phyloP scores from a whole-genome alignment of 495 filamentous ascomycete genomes.

The Neurospora hispaniola region DNA sequence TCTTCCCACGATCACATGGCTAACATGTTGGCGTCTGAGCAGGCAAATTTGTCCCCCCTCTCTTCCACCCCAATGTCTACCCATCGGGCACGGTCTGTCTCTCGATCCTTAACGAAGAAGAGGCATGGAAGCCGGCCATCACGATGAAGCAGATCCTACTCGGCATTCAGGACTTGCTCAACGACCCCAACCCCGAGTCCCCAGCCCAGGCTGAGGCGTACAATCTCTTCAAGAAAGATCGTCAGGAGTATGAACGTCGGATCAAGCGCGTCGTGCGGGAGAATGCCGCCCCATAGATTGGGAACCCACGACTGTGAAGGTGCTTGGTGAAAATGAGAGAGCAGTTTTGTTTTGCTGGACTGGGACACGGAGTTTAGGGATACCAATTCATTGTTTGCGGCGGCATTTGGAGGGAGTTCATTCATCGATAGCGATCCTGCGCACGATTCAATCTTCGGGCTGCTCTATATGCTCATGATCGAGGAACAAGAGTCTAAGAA shows the following conservation, averaged over 20 bases:
- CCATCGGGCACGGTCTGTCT: constrained; percentile 96
- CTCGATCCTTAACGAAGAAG: constrained; percentile 96
- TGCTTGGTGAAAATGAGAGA: constrained; percentile 7
- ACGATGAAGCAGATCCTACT: constrained; percentile 96
- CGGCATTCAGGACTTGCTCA: constrained; percentile 87
- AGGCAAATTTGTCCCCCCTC: constrained; percentile 95
- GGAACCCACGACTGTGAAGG: background rate
- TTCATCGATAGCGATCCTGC: background rate
- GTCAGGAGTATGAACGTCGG: constrained; percentile 73
- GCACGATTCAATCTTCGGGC: background rate
- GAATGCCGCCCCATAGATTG: constrained; percentile 50
- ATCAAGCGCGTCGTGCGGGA: constrained; percentile 79
- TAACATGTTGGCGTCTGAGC: constrained; percentile 15
- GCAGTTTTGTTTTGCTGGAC: background rate
- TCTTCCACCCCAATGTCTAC: constrained; percentile 99
- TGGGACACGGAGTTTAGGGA: constrained; percentile 6
- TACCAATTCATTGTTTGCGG: constrained; percentile 2
- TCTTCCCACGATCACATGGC: constrained; percentile 7
- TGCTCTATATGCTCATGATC: background rate
- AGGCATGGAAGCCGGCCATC: constrained; percentile 96
- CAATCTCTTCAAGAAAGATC: constrained; percentile 91
- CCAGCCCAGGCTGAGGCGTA: constrained; percentile 97
- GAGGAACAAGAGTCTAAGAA: background rate
- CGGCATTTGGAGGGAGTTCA: background rate
- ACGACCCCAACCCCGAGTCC: constrained; percentile 95